phyloP scores from a whole-genome alignment of 1,284 basidiomycete species.

The Microbotryum saponariae region DNA sequence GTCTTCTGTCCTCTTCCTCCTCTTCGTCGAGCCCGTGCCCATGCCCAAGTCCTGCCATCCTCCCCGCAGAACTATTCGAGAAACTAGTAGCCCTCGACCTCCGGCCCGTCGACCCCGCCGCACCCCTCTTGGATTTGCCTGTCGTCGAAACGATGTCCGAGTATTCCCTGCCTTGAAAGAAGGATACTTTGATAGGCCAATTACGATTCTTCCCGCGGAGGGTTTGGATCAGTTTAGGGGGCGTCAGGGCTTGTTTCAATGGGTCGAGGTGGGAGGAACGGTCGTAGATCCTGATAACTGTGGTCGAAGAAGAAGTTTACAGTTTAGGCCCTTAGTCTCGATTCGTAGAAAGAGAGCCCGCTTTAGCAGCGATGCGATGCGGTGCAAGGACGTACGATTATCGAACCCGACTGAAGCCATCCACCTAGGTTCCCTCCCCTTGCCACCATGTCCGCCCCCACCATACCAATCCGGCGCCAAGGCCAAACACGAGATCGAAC shows the following conservation, averaged over 20 bases:
- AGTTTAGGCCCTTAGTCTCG: too few species aligned
- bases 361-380: background rate
- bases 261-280: background rate
- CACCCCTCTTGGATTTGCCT: background rate
- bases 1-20: background rate
- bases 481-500: slow-evolving; percentile 7
- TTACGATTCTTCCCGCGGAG: slow-evolving; percentile 15
- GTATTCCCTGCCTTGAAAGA: slow-evolving; percentile 11
- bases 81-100: background rate
- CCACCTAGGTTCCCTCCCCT: slow-evolving; percentile 7
- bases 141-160: background rate
- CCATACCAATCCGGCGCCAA: background rate
- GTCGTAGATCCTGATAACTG: slow-evolving; percentile 10
- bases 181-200: slow-evolving; percentile 13
- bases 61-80: background rate
- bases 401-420: slow-evolving; percentile 11
- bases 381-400: slow-evolving; percentile 1
- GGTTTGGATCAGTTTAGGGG: slow-evolving; percentile 8
- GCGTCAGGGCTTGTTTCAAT: background rate
- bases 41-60: background rate
- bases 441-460: background rate
- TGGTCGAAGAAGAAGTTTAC: too few species aligned
- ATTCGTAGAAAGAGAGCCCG: background rate
- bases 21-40: background rate
- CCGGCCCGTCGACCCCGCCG: background rate